These are phyloP conservation scores for Murraya koenigii DNA, from an alignment of 345 rosid genomes.

Conservation along the genomic window DNA sequence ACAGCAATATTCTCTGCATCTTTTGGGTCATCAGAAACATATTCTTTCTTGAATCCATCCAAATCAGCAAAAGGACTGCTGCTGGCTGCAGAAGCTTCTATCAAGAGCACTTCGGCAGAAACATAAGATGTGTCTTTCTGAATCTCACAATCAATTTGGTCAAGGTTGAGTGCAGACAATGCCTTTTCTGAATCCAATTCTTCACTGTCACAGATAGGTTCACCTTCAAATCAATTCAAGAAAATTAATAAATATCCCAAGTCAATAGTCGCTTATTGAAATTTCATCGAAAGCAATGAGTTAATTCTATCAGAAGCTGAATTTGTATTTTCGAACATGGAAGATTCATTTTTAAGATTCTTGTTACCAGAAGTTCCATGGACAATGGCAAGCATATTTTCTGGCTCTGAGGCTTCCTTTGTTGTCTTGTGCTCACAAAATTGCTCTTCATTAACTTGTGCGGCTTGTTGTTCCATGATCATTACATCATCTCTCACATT, in stretches of 20 bases:
- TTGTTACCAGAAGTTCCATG: constrained; percentile 1
- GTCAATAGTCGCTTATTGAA: background rate
- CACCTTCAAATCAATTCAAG: constrained; percentile 12
- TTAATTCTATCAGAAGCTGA: constrained; percentile 15
- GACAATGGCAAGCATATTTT: background rate
- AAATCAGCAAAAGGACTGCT: background rate
- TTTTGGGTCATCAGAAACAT: background rate
- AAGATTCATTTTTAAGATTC: background rate
- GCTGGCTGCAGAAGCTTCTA: background rate
- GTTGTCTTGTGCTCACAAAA: background rate
- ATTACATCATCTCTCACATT: constrained; percentile 4
- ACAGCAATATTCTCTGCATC: background rate
- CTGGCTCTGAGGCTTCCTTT: constrained; percentile 5
- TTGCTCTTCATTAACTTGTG: constrained; percentile 6
- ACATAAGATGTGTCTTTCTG: background rate
- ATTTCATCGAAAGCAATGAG: background rate
- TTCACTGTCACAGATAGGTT: background rate
- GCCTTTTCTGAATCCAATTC: no score
- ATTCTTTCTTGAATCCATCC: background rate
- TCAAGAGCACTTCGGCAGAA: background rate
- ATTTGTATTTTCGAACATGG: background rate
- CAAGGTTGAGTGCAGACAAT: background rate
- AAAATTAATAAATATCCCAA: background rate
- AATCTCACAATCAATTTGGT: background rate
- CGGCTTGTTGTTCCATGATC: background rate